These are phyloP conservation scores for Warburgia ugandensis DNA, from an alignment of 164 flowering plant species.

Conservation along the genomic window DNA sequence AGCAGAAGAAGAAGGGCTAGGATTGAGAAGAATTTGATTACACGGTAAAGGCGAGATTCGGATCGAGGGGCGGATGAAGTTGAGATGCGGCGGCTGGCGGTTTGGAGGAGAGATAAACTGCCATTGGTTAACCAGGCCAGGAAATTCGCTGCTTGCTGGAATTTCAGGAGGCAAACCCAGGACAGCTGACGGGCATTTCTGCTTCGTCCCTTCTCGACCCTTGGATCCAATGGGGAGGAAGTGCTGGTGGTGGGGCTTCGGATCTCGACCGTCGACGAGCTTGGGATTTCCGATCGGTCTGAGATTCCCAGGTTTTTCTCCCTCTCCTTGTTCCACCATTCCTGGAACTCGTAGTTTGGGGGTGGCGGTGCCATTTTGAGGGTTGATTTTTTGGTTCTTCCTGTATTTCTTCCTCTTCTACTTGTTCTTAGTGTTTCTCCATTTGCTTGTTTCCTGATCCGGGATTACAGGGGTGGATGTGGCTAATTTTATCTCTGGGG, in stretches of 20 bases:
- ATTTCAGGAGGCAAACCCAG: conserved; percentile 39
- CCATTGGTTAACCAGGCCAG: conserved; percentile 35
- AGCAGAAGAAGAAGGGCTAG: conserved; percentile 37
- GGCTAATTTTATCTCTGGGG: no score
- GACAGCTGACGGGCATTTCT: conserved; percentile 68
- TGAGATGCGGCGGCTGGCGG: conserved; percentile 57
- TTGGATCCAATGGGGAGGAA: conserved; percentile 17
- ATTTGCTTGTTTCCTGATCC: no score
- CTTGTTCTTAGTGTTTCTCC: no score
- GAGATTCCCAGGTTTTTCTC: conserved; percentile 17
- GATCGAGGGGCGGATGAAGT: conserved; percentile 19
- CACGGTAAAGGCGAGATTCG: conserved; percentile 39
- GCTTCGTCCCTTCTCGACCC: conserved; percentile 32
- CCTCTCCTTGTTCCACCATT: conserved; percentile 88
- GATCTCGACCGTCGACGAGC: conserved; percentile 34
- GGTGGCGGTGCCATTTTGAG: no score
- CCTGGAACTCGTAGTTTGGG: conserved; percentile 73
- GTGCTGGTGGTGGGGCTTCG: conserved; percentile 13
- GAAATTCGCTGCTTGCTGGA: conserved; percentile 42
- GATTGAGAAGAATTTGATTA: conserved; percentile 42
- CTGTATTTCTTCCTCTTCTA: no score
- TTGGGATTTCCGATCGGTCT: conserved; percentile 20
- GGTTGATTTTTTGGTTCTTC: no score
- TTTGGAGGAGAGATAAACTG: conserved; percentile 33
- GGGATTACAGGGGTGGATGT: no score